Base-by-base conservation (phyloP, 129 eudicot genomes). In the Flaveria robusta region DNA sequence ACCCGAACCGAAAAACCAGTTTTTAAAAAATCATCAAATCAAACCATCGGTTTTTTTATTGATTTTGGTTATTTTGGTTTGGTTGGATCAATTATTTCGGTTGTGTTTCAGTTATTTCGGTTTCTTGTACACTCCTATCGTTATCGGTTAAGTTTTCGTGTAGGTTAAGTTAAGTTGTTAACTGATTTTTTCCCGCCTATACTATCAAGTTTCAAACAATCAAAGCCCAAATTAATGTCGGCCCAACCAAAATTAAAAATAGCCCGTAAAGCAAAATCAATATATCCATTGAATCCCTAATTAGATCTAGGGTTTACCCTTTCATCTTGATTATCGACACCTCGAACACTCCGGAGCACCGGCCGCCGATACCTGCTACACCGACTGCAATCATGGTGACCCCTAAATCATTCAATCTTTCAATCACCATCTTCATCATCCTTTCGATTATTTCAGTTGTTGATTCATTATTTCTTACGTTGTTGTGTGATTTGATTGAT, bases 371-470 rank as follows among this genome's bases (percentile, higher is more conserved):
- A 72, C 64, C 76, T 58, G 64, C 82, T 43, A 45, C 62, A 70
- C 71, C 23, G 70, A 45, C 71, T 56, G 71, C 65, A 70, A 70
- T 58, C 49, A 78, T 78, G 82, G 82, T 78, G 24, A 78, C 7
- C 5, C 0, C 9, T n/a, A 29, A 15, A 19, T 56, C 26, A 22
- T 45, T 22, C 16, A 9, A 0, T 11, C 0, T 5, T 11, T 19
- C 16, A 42, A 14, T 46, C 9, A 1, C 14, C 18, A 5, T 65
- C 19, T 13, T 5, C 11, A 27, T 63, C 42, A 63, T 0, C 20
- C 15, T 9, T n/a, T 43, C 15, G 52, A 18, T 20, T 41, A 29
- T 41, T 41, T 39, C 58, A 43, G 13, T 13, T 68, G 2, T 41
- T 23, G n/a, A 41, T 15, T 4, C 23, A 26, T 3, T 50, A 14